Base-by-base conservation (phyloP, 352 stramenopile genomes). In the Aphanomyces cochlioides region DNA sequence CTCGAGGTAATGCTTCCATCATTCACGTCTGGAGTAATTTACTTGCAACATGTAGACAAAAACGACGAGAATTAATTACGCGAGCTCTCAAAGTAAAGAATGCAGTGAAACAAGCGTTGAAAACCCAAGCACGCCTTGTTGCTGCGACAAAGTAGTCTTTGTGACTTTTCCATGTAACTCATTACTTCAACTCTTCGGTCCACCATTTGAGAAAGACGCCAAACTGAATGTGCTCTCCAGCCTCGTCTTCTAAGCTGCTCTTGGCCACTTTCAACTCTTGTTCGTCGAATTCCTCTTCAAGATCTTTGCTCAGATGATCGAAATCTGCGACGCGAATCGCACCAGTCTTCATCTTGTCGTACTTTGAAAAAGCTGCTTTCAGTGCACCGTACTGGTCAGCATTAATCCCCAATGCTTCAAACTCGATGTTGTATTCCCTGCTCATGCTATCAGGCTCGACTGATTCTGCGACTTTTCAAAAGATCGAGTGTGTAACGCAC, bases 261-360 rank as follows among this genome's bases (percentile, higher is more conserved):
- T 70, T 70, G 36, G 64, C 64, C 3, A 70, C 47, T 4, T 36
- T 45, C 64, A 70, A 48, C 19, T 70, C 64, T 47, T 70, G 47
- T 3, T 70, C 54, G 40, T 70, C 64, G 48, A 70, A 70, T 38
- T 17, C 36, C 45, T 70, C 64, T 19, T 45, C 64, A 8, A 70
- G 17, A n/a, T 70, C 64, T n/a, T 56, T 53, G 54, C 45, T 70
- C 5, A 70, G 47, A 21, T 17, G 8, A 38, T 41, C 64, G 19
- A 70, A 61, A 19, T 63, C 64, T 17, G 38, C 36, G 15, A 70
- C 50, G 19, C 43, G n/a, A 36, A 70, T 70, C n/a, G 64, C 39
- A 28, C 64, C 64, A 12, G 64, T 70, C 39, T 70, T 70, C 64
- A 70, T 70, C 34, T 70, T 70, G 64, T 70, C 64, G 40, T 70